Percentiles rank a stretch among this genome's conserved stretches.
These are phyloP conservation scores for Thielaviopsis musarum DNA, from an alignment of 2,329 filamentous ascomycete species.

Conservation along the genomic window DNA sequence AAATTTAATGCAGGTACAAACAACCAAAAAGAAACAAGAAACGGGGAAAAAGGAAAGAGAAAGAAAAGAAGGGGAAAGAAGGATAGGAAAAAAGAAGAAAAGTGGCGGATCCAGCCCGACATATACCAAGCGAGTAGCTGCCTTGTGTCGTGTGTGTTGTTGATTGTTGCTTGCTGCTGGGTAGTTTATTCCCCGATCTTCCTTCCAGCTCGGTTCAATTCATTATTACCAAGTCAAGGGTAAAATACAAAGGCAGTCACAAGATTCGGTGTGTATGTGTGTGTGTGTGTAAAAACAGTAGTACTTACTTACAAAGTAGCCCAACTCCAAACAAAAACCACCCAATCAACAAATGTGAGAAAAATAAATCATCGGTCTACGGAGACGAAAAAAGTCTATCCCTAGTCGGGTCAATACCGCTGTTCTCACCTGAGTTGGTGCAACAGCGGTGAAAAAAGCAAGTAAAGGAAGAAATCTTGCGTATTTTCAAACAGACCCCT, in stretches of 20 bases:
- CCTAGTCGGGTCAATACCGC: background rate
- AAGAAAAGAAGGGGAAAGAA: background rate
- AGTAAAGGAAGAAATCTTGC: background rate
- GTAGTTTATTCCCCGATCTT: background rate
- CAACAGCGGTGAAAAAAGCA: background rate
- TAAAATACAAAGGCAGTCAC: background rate
- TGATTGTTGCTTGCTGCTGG: background rate
- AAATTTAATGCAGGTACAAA: background rate
- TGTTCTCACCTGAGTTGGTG: background rate
- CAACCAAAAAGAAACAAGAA: background rate
- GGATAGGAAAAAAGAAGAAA: background rate
- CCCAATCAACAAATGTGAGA: background rate
- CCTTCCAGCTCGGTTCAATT: background rate
- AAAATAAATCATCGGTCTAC: background rate
- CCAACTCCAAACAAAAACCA: background rate
- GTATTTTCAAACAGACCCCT: background rate
- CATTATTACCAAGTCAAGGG: background rate
- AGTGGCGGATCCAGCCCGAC: background rate
- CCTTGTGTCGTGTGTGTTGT: background rate
- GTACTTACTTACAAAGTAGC: background rate
- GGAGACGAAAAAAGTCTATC: background rate
- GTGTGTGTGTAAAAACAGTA: background rate
- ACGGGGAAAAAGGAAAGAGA: background rate
- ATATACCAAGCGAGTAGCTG: background rate
- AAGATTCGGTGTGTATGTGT: no score